Evolutionary conservation across 2,329 filamentous ascomycete species (phyloP).

Genomic region (Penicillium sp.): DNA sequence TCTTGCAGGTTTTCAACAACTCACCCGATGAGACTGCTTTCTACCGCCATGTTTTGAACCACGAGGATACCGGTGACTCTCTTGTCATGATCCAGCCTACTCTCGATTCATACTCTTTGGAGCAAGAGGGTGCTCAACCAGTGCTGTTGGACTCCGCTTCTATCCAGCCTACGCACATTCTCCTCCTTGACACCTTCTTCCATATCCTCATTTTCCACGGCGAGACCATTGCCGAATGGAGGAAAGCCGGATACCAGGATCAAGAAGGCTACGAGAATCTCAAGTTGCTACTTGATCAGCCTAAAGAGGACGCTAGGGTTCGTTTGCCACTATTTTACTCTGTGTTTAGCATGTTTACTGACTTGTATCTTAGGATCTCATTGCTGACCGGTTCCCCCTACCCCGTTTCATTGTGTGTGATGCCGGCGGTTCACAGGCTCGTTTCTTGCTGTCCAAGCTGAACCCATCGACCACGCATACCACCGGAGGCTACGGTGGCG

Average conservation of each 20-base stretch:
- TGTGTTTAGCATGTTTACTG: slow-evolving; percentile 5
- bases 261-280: slow-evolving; percentile 99
- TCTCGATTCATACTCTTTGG: slow-evolving; percentile 93
- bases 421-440: slow-evolving; percentile 94
- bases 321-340: slow-evolving; percentile 33
- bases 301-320: slow-evolving; percentile 94
- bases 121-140: slow-evolving; percentile 86
- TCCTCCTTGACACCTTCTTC: slow-evolving; percentile 97
- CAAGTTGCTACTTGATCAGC: slow-evolving; percentile 78
- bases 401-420: slow-evolving; percentile 98
- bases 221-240: slow-evolving; percentile 96
- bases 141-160: slow-evolving; percentile 96
- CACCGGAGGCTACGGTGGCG: slow-evolving; percentile 84
- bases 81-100: slow-evolving; percentile 99
- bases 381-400: slow-evolving; percentile 95
- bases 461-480: slow-evolving; percentile 98
- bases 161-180: slow-evolving; percentile 89
- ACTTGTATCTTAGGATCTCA: slow-evolving; percentile 67
- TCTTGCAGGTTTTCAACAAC: slow-evolving; percentile 99
- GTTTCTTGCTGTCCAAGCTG: slow-evolving; percentile 93
- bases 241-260: slow-evolving; percentile 95
- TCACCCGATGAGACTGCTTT: slow-evolving; percentile 99
- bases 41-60: slow-evolving; percentile 93
- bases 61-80: slow-evolving; percentile 95
- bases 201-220: slow-evolving; percentile 99